Conservation (phyloP, 2,329 filamentous ascomycete species). For the Aspergillus luchuensis region DNA sequence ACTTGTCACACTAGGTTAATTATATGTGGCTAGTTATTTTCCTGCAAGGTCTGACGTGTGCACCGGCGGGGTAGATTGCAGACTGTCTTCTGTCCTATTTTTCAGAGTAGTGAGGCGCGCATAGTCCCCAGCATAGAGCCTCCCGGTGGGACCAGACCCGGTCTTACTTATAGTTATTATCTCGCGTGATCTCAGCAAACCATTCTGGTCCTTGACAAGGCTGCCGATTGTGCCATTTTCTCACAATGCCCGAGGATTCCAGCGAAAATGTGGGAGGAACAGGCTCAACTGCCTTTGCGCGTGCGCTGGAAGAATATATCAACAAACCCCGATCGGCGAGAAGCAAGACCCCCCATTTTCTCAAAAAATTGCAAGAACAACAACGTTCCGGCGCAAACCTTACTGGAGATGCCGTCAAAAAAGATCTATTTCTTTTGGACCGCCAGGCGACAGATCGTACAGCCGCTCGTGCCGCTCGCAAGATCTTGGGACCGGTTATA, state of each 20-base stretch:
- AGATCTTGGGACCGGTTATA: neutral
- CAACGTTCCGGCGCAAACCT: neutral
- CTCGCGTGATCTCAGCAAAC: too few species aligned
- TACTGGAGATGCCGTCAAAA: neutral
- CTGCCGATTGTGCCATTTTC: neutral
- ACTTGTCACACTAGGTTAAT: neutral
- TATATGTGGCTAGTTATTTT: too few species aligned
- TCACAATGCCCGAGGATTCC: neutral
- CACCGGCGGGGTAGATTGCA: neutral
- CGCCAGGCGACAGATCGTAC: neutral
- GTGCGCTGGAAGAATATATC: slow-evolving; percentile 4
- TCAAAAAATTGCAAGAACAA: neutral
- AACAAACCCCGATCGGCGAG: slow-evolving; percentile 1
- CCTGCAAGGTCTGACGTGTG: neutral
- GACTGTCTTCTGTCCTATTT: neutral
- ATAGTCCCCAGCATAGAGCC: neutral
- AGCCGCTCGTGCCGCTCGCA: neutral
- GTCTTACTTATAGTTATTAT: neutral
- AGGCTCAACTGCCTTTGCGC: neutral
- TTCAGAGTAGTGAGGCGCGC: neutral
- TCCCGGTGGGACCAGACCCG: neutral
- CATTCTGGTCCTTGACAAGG: too few species aligned
- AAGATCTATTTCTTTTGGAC: slow-evolving; percentile 1
- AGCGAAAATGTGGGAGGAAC: neutral
- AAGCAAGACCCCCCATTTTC: slow-evolving; percentile 3